Conservation (phyloP, 1,284 basidiomycete species). For the Blastosporella zonata region DNA sequence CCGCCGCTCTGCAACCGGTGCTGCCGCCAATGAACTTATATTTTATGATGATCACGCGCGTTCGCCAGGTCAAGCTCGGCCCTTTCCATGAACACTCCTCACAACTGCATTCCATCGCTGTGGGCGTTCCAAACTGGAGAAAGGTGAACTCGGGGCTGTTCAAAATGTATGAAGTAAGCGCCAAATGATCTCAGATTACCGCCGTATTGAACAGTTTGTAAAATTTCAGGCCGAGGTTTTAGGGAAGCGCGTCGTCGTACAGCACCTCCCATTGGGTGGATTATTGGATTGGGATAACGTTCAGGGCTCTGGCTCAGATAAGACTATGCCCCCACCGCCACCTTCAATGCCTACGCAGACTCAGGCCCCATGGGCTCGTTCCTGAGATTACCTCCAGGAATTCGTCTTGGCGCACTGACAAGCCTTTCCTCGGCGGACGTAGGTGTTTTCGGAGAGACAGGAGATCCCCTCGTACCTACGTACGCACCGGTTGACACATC, state of each 20-base stretch:
- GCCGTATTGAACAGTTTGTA: neutral
- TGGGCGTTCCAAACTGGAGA: constrained; percentile 81
- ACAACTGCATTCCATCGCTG: constrained; percentile 83
- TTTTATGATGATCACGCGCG: constrained; percentile 77
- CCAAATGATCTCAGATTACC: constrained; percentile 3
- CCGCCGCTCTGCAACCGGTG: constrained; percentile 50
- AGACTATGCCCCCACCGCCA: constrained; percentile 1
- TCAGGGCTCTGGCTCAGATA: constrained; percentile 8
- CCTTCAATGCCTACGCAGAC: neutral
- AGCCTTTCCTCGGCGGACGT: neutral
- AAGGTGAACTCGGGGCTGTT: constrained; percentile 90
- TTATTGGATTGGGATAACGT: constrained; percentile 60
- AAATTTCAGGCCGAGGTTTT: constrained; percentile 89
- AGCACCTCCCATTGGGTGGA: constrained; percentile 89
- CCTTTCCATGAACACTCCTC: constrained; percentile 94
- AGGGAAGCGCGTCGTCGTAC: constrained; percentile 93
- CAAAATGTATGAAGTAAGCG: constrained; percentile 89
- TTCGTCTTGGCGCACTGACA: neutral
- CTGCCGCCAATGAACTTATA: constrained; percentile 70
- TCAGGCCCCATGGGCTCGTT: constrained; percentile 13
- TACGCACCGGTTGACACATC: neutral
- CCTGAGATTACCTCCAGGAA: neutral
- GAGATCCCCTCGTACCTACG: neutral
- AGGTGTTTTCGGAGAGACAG: neutral
- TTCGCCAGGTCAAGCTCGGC: constrained; percentile 79